Evolutionary conservation across 2,329 filamentous ascomycete species (phyloP).

Genomic region (Aspergillus sp.): DNA sequence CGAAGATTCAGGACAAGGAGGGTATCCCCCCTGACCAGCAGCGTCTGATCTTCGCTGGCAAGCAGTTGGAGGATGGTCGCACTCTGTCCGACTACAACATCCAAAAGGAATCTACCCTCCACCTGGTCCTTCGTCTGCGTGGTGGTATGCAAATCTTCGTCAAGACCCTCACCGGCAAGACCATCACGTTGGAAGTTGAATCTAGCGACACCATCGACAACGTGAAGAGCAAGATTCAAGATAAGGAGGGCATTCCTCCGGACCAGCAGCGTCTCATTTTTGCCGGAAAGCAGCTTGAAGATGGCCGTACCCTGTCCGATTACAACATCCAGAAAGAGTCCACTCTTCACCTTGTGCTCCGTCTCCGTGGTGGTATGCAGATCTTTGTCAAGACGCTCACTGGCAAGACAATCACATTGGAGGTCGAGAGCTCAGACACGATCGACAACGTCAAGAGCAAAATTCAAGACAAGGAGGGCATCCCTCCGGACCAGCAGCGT

Average conservation of each 20-base stretch:
- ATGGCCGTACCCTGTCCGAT: constrained; percentile 85
- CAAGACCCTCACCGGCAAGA: constrained; percentile 73
- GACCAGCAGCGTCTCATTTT: constrained; percentile 95
- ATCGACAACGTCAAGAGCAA: constrained; percentile 71
- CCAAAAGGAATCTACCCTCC: constrained; percentile 86
- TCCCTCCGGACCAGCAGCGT: constrained; percentile 69
- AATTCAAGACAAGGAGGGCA: constrained; percentile 81
- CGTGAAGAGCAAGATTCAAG: constrained; percentile 86
- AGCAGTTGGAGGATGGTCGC: constrained; percentile 93
- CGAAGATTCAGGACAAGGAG: constrained; percentile 97
- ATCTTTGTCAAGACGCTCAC: constrained; percentile 85
- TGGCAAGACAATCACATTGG: constrained; percentile 68
- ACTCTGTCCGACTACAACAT: constrained; percentile 94
- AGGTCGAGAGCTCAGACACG: constrained; percentile 67
- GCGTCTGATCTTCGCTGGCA: constrained; percentile 92
- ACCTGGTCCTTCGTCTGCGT: constrained; percentile 81
- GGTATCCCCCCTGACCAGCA: constrained; percentile 95
- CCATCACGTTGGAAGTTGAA: constrained; percentile 89
- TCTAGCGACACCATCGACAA: constrained; percentile 91
- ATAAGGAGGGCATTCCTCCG: constrained; percentile 81
- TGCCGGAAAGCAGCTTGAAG: constrained; percentile 89
- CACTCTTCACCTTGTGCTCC: constrained; percentile 76
- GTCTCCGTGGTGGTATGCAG: constrained; percentile 79
- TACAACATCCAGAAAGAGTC: constrained; percentile 98
- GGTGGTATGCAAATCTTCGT: constrained; percentile 68